Evolutionary conservation across 2,329 filamentous ascomycete genomes (phyloP).

Genomic region (Fusarium tuaranense): DNA sequence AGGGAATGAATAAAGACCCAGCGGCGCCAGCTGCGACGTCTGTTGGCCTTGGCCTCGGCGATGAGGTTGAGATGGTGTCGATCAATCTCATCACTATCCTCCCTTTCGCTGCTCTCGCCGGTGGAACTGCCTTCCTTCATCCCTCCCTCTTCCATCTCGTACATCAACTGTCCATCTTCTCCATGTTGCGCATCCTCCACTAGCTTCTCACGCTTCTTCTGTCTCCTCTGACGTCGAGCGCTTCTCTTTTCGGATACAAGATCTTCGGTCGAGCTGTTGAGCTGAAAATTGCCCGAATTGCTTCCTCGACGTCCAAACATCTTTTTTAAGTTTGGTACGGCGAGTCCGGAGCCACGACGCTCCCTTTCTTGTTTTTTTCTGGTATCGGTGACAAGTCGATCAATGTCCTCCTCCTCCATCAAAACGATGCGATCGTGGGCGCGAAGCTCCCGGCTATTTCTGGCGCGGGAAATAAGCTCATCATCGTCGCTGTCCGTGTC

Average conservation of each 20-base stretch:
- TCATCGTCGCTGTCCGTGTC: slow-evolving; percentile 84
- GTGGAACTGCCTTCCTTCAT: slow-evolving; percentile 75
- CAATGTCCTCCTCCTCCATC: slow-evolving; percentile 80
- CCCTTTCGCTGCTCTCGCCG: slow-evolving; percentile 70
- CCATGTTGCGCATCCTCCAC: slow-evolving; percentile 67
- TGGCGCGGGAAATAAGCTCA: slow-evolving; percentile 71
- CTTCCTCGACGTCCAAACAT: slow-evolving; percentile 55
- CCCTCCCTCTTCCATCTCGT: slow-evolving; percentile 88
- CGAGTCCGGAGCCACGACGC: slow-evolving; percentile 61
- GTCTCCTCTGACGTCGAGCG: slow-evolving; percentile 61
- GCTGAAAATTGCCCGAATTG: slow-evolving; percentile 50
- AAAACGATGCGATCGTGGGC: slow-evolving; percentile 78
- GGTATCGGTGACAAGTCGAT: slow-evolving; percentile 68
- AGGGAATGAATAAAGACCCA: slow-evolving; percentile 66
- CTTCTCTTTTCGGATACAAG: slow-evolving; percentile 62
- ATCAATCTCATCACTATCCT: slow-evolving; percentile 70
- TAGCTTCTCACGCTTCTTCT: slow-evolving; percentile 65
- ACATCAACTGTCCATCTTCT: slow-evolving; percentile 83
- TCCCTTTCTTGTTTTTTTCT: slow-evolving; percentile 63
- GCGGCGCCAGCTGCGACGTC: slow-evolving; percentile 64
- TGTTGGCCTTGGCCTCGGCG: slow-evolving; percentile 59
- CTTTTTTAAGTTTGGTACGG: slow-evolving; percentile 63
- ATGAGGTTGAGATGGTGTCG: slow-evolving; percentile 63
- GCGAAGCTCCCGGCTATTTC: slow-evolving; percentile 77
- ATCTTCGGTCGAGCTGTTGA: slow-evolving; percentile 61